Evolutionary conservation across 306 rosid genomes (phyloP).

Genomic region (Malus fusca): DNA sequence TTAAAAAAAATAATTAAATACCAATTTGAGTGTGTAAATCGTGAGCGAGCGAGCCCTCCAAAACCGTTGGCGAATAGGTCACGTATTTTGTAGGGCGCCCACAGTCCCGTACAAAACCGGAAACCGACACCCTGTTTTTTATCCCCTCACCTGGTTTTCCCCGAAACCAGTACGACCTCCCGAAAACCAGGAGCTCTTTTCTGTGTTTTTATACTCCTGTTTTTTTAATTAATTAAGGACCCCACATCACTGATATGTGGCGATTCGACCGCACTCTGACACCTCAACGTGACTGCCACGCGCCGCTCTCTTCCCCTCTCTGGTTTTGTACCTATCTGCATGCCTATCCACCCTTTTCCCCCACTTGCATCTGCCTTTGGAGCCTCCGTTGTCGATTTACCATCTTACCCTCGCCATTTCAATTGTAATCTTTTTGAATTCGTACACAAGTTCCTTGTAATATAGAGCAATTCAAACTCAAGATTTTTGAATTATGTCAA

Average conservation of each 20-base stretch:
- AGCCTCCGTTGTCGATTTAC: neutral
- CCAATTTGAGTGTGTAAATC: neutral
- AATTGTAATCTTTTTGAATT: no score
- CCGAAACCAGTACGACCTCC: conserved; percentile 34
- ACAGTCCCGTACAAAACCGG: conserved; percentile 38
- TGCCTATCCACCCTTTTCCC: conserved; percentile 17
- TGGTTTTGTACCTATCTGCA: conserved; percentile 60
- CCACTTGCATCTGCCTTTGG: conserved; percentile 15
- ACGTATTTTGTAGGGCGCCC: conserved; percentile 27
- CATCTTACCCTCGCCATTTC: neutral
- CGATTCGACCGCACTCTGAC: conserved; percentile 72
- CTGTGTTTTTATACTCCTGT: neutral
- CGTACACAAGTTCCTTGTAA: no score
- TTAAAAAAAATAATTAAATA: neutral
- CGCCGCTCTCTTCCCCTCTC: conserved; percentile 31
- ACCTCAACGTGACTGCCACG: conserved; percentile 47
- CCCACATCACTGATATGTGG: conserved; percentile 62
- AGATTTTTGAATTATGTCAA: no score
- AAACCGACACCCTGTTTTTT: conserved; percentile 43
- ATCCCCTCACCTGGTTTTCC: conserved; percentile 3
- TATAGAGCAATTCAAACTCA: no score
- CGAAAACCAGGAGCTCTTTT: conserved; percentile 80
- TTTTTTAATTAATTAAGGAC: conserved; percentile 2
- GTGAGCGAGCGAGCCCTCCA: neutral
- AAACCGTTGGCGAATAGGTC: conserved; percentile 39